Percentiles rank a stretch among this genome's conserved stretches.
Conservation (phyloP, 495 filamentous ascomycete species). For the Daldinia vernicosa region DNA sequence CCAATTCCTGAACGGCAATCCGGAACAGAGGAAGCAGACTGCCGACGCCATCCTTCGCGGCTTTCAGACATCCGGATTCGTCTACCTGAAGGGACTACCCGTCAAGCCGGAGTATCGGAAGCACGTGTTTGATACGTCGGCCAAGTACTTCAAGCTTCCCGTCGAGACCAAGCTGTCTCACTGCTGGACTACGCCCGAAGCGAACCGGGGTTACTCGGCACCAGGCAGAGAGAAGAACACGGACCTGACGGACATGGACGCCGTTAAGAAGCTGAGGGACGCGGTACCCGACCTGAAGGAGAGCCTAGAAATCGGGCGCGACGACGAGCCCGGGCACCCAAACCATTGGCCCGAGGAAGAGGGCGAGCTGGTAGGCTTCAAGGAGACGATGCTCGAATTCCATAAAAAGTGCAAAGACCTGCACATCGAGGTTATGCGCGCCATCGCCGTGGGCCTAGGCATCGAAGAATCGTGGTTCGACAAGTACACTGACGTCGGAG, state of each 20-base stretch:
- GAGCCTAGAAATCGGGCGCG: slow-evolving; percentile 82
- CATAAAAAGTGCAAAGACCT: slow-evolving; percentile 75
- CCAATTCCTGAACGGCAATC: slow-evolving; percentile 72
- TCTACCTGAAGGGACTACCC: slow-evolving; percentile 84
- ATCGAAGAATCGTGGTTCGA: slow-evolving; percentile 82
- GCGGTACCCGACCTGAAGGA: slow-evolving; percentile 82
- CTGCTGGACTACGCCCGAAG: slow-evolving; percentile 73
- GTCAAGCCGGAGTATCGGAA: slow-evolving; percentile 69
- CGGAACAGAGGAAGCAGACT: slow-evolving; percentile 68
- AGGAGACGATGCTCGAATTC: slow-evolving; percentile 75
- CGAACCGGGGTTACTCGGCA: slow-evolving; percentile 81
- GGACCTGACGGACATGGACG: slow-evolving; percentile 62
- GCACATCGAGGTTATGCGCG: slow-evolving; percentile 83
- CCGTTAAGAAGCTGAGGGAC: slow-evolving; percentile 66
- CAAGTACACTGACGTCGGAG: slow-evolving; percentile 71
- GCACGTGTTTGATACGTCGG: slow-evolving; percentile 74
- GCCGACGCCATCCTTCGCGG: slow-evolving; percentile 77
- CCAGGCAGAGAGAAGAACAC: slow-evolving; percentile 82
- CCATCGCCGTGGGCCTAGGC: slow-evolving; percentile 85
- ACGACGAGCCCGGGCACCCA: slow-evolving; percentile 69
- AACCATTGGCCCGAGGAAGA: slow-evolving; percentile 84
- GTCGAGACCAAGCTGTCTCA: slow-evolving; percentile 73
- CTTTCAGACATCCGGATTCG: slow-evolving; percentile 87
- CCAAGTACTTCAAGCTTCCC: slow-evolving; percentile 79
- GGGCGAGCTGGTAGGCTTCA: slow-evolving; percentile 72